Base-by-base conservation (phyloP, 2,329 filamentous ascomycete species). In the Dichotomopilus funicola region DNA sequence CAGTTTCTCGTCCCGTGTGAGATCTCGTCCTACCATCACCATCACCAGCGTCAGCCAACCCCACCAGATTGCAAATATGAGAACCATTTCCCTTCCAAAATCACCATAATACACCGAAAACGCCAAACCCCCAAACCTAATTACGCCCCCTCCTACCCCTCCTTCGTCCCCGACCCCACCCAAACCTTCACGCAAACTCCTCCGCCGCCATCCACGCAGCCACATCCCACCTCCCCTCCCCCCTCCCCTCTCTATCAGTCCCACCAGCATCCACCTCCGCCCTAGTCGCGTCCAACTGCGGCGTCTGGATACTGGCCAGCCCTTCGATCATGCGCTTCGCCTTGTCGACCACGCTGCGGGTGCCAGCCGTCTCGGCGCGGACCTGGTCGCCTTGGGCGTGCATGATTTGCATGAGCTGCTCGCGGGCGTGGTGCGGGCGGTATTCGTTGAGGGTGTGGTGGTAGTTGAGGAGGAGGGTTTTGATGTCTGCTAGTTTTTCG, bases 401-500 rank as follows among this genome's bases (percentile, higher is more conserved):
- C 87, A 96, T 91, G 75, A 92, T 81, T 62, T 86, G 73, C 36
- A 96, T 95, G 56, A 95, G 76, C 34, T 86, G 91, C 73, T 96
- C 91, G 45, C 92, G 76, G 31, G 91, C 91, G 73, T 97, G 92
- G 68, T 96, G 91, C 8, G 91, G 91, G 36, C 92, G 81, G 72
- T 96, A 97, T 70, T 95, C 86, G 70, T 99, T 99, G 62, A 97
- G 83, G 53, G 96, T 79, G 66, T 95, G 89, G 71, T 96, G 91
- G 66, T 95, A 87, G 70, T 97, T 97, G 70, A 92, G 85, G 60
- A 95, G 86, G 34, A 97, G 74, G 12, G 86, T 91, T 64, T 87
- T 80, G 36, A 99, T 72, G 69, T 97, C 87, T 45, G 83, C 77
- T 46, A 92, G 78, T 68, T 95, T 95, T 43, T 83, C 78, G 33